Percentiles rank a stretch among this genome's conserved stretches.
Evolutionary conservation across 805 yeast genomes (phyloP).

Genomic region (Ogataea paraovalis): DNA sequence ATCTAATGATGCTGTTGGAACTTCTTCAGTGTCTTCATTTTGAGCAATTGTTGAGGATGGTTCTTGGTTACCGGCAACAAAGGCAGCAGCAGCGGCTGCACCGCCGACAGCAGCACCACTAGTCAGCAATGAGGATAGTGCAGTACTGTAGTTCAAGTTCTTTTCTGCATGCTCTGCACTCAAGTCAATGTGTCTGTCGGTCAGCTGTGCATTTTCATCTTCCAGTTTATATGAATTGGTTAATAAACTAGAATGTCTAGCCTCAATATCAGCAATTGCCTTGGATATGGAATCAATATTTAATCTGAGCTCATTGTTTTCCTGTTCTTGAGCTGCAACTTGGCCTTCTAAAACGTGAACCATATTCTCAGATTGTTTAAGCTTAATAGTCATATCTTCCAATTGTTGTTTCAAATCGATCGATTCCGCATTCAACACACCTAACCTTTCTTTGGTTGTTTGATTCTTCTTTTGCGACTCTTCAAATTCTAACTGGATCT

Average conservation of each 20-base stretch:
- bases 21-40: constrained; percentile 19
- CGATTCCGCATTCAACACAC: constrained; percentile 62
- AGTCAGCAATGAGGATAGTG: constrained; percentile 24
- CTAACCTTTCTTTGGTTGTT: constrained; percentile 63
- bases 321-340: constrained; percentile 52
- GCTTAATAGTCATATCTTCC: constrained; percentile 47
- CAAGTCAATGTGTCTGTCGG: constrained; percentile 29
- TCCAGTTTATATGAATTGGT: constrained; percentile 22
- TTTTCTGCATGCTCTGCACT: constrained; percentile 31
- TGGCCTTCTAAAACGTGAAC: constrained; percentile 67
- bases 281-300: constrained; percentile 23
- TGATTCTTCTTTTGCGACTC: constrained; percentile 66
- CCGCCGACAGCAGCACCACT: constrained; percentile 20
- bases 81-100: constrained; percentile 8
- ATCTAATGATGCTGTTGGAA: constrained; percentile 31
- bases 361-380: constrained; percentile 59
- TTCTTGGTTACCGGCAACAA: neutral
- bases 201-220: constrained; percentile 41
- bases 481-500: constrained; percentile 56
- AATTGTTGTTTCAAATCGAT: constrained; percentile 54
- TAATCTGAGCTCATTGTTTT: constrained; percentile 34
- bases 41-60: neutral
- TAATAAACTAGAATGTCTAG: constrained; percentile 22
- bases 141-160: constrained; percentile 27
- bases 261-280: constrained; percentile 26